Conservation (phyloP, 1,139 yeast species). For the Lodderomyces parapsilosis region DNA sequence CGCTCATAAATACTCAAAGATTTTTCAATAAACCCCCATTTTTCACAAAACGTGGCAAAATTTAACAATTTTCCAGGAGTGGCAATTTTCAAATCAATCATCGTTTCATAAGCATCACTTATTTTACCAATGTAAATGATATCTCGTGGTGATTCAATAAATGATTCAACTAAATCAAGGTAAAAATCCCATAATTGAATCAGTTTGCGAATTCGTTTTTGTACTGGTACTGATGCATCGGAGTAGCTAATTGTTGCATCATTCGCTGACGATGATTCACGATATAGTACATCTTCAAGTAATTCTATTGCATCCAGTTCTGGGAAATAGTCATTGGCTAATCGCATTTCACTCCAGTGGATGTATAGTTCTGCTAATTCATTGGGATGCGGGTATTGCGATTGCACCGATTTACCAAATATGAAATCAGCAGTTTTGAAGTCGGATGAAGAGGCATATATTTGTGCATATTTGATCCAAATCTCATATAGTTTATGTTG, state of each 20-base stretch:
- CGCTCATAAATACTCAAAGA: slow-evolving; percentile 66
- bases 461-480: slow-evolving; percentile 70
- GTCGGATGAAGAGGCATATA: slow-evolving; percentile 59
- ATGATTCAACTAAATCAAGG: slow-evolving; percentile 69
- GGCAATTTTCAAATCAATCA: slow-evolving; percentile 63
- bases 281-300: slow-evolving; percentile 48
- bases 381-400: slow-evolving; percentile 61
- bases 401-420: slow-evolving; percentile 64
- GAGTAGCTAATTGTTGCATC: slow-evolving; percentile 23
- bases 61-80: slow-evolving; percentile 67
- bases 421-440: slow-evolving; percentile 62
- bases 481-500: slow-evolving; percentile 45
- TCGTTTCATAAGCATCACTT: slow-evolving; percentile 51
- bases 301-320: slow-evolving; percentile 53
- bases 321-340: slow-evolving; percentile 45
- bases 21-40: slow-evolving; percentile 45
- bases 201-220: slow-evolving; percentile 59
- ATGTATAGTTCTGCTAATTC: slow-evolving; percentile 71
- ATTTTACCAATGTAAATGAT: slow-evolving; percentile 24
- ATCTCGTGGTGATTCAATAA: slow-evolving; percentile 32
- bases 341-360: slow-evolving; percentile 69
- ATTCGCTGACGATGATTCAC: slow-evolving; percentile 21
- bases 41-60: slow-evolving; percentile 63
- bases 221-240: slow-evolving; percentile 52
- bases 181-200: slow-evolving; percentile 71